Percentiles rank a stretch among this genome's conserved stretches.
Conservation (phyloP, 2,329 filamentous ascomycete genomes). For the Paraphaeosphaeria minitans region DNA sequence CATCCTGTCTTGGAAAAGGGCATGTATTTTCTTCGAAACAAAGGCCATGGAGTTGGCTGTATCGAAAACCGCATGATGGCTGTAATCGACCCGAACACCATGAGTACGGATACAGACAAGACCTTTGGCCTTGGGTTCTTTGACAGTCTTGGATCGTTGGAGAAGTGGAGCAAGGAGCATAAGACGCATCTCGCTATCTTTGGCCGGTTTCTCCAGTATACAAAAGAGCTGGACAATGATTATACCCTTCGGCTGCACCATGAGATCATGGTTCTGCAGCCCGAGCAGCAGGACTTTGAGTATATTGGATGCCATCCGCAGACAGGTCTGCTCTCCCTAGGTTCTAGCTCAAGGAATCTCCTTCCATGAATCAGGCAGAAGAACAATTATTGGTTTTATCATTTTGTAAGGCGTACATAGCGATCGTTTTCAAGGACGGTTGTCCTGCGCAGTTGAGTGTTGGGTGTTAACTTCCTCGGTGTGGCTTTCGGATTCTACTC, state of each 20-base stretch:
- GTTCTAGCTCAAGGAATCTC: not conserved
- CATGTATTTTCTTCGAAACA: slow-evolving; percentile 53
- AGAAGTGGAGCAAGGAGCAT: slow-evolving; percentile 50
- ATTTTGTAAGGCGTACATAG: not conserved
- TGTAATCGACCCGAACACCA: slow-evolving; percentile 8
- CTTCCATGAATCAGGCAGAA: not conserved
- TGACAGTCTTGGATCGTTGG: slow-evolving; percentile 48
- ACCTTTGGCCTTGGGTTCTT: slow-evolving; percentile 53
- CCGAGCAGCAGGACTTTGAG: slow-evolving; percentile 51
- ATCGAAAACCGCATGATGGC: slow-evolving; percentile 38
- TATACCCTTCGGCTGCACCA: slow-evolving; percentile 49
- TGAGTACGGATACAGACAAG: slow-evolving; percentile 25
- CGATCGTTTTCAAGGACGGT: not conserved
- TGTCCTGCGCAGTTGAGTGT: not conserved
- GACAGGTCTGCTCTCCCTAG: slow-evolving; percentile 39
- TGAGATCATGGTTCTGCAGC: slow-evolving; percentile 49
- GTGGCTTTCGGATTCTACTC: no score
- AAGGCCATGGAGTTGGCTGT: slow-evolving; percentile 52
- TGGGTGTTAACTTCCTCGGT: no score
- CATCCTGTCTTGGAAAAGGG: slow-evolving; percentile 52
- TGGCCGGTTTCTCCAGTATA: slow-evolving; percentile 48
- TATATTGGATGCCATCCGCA: slow-evolving; percentile 49
- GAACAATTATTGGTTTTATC: not conserved
- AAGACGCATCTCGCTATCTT: slow-evolving; percentile 51
- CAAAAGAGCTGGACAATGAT: slow-evolving; percentile 44